Base-by-base conservation (phyloP, 805 yeast species). In the Cyberlindnera veronae region DNA sequence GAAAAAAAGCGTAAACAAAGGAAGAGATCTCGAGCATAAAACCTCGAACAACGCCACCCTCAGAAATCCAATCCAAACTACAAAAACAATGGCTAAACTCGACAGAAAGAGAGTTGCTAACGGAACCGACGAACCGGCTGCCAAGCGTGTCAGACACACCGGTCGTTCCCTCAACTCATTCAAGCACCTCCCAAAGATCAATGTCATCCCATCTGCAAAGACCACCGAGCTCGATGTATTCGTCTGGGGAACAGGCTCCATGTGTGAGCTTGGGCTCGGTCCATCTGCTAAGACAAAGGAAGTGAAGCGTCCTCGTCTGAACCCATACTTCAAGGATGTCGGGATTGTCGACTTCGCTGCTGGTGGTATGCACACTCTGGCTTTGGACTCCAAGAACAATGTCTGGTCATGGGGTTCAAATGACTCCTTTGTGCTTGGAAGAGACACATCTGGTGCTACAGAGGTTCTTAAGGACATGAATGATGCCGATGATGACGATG, bases 361-460 rank as follows among this genome's bases (percentile, higher is more conserved):
- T 19, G 99, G 99, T 36, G 99, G 99, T 37, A 91, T 93, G 84
- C 99, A 93, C 58, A 77, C 84, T 1, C 59, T 93, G 32, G 97
- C 91, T 0, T 64, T 91, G 37, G 97, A 89, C 58, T 62, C 76
- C 29, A 67, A 77, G 14, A 88, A 88, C 50, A 71, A 76, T 43
- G 63, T 93, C n/a, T 93, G 97, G 96, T 84, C 96, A 3, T 93
- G 99, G 99, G 99, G 99, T 43, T 84, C 86, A 33, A 93, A 93
- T 53, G 99, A 93, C 56, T 81, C 89, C 45, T 88, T 84, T 27
- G 97, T 86, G 4, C 69, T 93, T 32, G 99, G 98, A 15, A 79
- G 99, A 61, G 86, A 84, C 53, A 83, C 93, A 1, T 73, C 86
- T 0, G 73, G 65, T 10, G 81, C 74, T 7, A 76, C 68, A 16